A percentile compares a stretch with the other conserved stretches of the same genome.
phyloP scores from a whole-genome alignment of 805 yeast genomes.

The Yarrowia phangngaensis region DNA sequence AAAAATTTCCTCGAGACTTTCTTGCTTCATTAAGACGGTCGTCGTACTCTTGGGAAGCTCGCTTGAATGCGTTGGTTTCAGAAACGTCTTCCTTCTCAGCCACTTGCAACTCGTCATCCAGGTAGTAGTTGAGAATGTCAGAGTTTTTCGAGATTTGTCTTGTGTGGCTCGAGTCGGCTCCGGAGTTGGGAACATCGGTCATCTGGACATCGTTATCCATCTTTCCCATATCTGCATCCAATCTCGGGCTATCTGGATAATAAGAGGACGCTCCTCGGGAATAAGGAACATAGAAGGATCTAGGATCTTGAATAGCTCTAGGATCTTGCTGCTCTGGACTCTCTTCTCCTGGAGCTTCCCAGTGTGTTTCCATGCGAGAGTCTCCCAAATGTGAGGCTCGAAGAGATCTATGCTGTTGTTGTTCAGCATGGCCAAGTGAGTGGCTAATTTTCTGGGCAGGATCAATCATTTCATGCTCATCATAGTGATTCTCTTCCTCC shows the following conservation, averaged over 20 bases:
- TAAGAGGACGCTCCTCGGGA: conserved; percentile 12
- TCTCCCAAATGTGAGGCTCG: conserved; percentile 11
- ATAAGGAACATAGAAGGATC: not conserved
- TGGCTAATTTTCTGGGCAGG: conserved; percentile 17
- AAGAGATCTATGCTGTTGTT: no score
- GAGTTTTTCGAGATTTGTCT: conserved; percentile 14
- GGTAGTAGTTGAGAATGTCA: conserved; percentile 19
- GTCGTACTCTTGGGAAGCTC: conserved; percentile 13
- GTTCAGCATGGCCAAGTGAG: conserved; percentile 17
- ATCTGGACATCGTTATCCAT: not conserved
- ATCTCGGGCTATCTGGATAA: conserved; percentile 12
- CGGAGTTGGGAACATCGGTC: not conserved
- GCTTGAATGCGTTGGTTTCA: conserved; percentile 6
- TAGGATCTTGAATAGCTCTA: conserved; percentile 4
- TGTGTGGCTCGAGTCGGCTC: not conserved
- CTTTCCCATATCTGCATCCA: not conserved
- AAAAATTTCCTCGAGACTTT: conserved; percentile 14
- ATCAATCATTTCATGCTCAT: not conserved
- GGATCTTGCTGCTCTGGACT: conserved; percentile 5
- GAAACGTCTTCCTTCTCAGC: conserved; percentile 16
- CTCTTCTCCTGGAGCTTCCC: conserved; percentile 18
- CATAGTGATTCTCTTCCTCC: conserved; percentile 21
- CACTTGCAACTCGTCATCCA: conserved; percentile 21
- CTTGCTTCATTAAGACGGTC: conserved; percentile 20
- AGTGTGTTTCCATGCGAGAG: conserved; percentile 19